Base-by-base conservation (phyloP, 2,329 filamentous ascomycete species). In the Colletotrichum liaoningense region DNA sequence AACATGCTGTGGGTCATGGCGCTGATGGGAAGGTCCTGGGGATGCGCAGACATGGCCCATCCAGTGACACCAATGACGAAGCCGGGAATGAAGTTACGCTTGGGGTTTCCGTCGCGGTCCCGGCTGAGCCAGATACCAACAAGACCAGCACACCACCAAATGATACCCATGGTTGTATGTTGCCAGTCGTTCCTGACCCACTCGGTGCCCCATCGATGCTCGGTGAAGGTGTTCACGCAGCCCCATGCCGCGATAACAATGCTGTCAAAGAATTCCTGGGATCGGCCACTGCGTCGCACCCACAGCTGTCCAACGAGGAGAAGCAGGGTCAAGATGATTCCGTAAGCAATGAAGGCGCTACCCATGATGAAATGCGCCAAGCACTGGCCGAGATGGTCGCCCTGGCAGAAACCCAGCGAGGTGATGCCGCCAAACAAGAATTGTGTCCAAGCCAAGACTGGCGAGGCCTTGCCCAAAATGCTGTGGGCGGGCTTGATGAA, bases 361-460 rank as follows among this genome's bases (percentile, higher is more conserved):
- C 97, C 97, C 97, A 99, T 99, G 83, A 98, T 99, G 83, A 98
- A 99, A 83, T 99, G 97, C 1, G 97, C 97, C 55, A 94, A 85
- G 83, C 97, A 99, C 83, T 99, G 97, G 38, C 95, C 96, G 1
- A 95, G 82, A 80, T 99, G 96, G 71, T 98, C 95, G 67, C 89
- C 95, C 77, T 95, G 93, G 82, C 97, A 99, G 86, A 98, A 98
- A 26, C 97, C 97, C 69, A 98, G 87, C 4, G 94, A 89, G 0
- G 96, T 96, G 79, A 99, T 98, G 52, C 95, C 97, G 63, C 97
- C 97, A 82, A 99, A 98, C 7, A 99, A 81, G 92, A 99, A 97
- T 86, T 99, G 97, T 6, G 92, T 88, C 97, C 97, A 99, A 30
- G 93, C 90, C 1, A 95, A 88, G 3, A 98, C 84, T 1, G 97